Evolutionary conservation across 495 filamentous ascomycete genomes (phyloP).

Genomic region (Talaromyces adpressus): DNA sequence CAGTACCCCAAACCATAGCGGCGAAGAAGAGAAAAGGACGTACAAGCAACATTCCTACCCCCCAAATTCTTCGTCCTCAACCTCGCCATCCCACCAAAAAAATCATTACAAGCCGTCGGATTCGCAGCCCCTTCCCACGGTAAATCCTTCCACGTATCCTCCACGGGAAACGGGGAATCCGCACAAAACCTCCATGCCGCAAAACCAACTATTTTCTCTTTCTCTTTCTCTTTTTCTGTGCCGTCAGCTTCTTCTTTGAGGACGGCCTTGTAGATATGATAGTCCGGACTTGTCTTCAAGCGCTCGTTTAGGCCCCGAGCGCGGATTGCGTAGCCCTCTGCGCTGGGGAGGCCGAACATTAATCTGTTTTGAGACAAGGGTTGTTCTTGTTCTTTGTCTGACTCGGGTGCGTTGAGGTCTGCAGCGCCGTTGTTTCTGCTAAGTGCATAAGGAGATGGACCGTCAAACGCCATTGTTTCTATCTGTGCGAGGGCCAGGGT

Average conservation of each 20-base stretch:
- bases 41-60: constrained; percentile 12
- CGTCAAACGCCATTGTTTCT: constrained; percentile 8
- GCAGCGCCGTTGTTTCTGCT: background rate
- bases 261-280: constrained; percentile 6
- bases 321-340: background rate
- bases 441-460: background rate
- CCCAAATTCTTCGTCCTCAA: constrained; percentile 12
- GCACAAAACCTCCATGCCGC: constrained; percentile 7
- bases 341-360: constrained; percentile 9
- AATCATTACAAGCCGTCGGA: constrained; percentile 9
- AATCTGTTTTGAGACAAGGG: background rate
- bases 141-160: constrained; percentile 7
- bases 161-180: background rate
- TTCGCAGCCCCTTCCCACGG: background rate
- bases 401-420: background rate
- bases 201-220: constrained; percentile 5
- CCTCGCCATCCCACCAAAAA: constrained; percentile 8
- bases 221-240: no score
- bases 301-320: background rate
- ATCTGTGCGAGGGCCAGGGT: constrained; percentile 1
- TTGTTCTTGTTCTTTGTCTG: background rate
- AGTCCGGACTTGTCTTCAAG: background rate
- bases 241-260: background rate
- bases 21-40: no score
- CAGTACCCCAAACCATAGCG: no score